phyloP scores from a whole-genome alignment of 139 green algal genomes.

The Chlorella sp. region DNA sequence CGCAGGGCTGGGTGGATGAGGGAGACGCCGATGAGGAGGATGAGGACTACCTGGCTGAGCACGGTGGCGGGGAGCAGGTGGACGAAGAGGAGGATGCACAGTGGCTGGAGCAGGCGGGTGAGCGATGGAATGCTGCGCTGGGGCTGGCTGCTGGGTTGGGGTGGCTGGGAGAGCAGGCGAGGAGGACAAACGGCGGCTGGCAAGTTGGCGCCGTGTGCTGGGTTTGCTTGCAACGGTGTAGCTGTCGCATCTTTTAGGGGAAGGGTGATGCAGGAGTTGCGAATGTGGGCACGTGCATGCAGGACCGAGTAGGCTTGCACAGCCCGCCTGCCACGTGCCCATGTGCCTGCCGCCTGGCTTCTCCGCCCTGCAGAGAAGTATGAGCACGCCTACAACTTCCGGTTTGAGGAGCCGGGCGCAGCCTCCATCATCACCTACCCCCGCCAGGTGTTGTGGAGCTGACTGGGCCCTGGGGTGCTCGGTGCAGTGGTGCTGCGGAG shows the following conservation, averaged over 20 bases:
- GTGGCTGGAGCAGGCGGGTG: constrained; percentile 63
- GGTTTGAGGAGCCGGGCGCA: constrained; percentile 82
- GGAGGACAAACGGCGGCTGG: background rate
- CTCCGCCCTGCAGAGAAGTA: constrained; percentile 68
- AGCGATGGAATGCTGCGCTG: background rate
- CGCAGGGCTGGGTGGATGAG: constrained; percentile 59
- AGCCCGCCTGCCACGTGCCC: background rate
- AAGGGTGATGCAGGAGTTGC: background rate
- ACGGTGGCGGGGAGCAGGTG: constrained; percentile 29
- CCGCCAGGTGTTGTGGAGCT: constrained; percentile 37
- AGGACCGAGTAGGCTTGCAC: background rate
- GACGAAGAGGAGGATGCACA: constrained; percentile 86
- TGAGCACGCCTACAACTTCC: constrained; percentile 94
- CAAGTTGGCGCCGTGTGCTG: background rate
- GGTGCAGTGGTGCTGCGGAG: no score
- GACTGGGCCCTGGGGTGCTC: background rate
- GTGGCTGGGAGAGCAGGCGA: background rate
- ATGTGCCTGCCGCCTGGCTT: background rate
- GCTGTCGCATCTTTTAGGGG: background rate
- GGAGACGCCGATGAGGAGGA: constrained; percentile 37
- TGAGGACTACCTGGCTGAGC: constrained; percentile 50
- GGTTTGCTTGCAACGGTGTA: background rate
- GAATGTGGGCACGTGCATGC: no score
- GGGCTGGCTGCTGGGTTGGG: background rate
- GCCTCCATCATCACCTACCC: constrained; percentile 77